A percentile compares a stretch with the other conserved stretches of the same genome.
Conservation (phyloP, 176 grass and related monocot species). For the Panicum miliaceum region DNA sequence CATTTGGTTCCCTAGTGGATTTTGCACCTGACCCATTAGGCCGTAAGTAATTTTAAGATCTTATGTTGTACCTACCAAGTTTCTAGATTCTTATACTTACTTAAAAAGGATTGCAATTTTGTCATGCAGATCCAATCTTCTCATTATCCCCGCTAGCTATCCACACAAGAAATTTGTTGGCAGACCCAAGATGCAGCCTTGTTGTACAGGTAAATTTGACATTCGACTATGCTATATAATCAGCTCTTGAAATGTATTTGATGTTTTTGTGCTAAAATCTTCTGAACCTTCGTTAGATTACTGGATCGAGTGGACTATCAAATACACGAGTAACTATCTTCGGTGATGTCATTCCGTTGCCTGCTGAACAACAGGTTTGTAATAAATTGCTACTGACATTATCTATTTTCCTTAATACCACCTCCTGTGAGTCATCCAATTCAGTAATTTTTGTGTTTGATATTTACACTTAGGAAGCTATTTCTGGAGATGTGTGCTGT, state of each 20-base stretch:
- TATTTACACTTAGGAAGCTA: not conserved
- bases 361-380: constrained; percentile 65
- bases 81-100: not conserved
- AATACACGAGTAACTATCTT: constrained; percentile 90
- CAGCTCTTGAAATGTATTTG: constrained; percentile 10
- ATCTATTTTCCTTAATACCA: not conserved
- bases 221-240: constrained; percentile 21
- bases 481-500: not conserved
- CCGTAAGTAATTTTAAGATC: constrained; percentile 54
- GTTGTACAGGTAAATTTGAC: constrained; percentile 71
- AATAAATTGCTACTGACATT: not conserved
- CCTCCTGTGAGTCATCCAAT: not conserved
- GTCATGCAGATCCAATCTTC: constrained; percentile 74
- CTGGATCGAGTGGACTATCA: constrained; percentile 83
- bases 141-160: constrained; percentile 82
- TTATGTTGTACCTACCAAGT: constrained; percentile 15
- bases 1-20: constrained; percentile 85
- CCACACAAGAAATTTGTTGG: constrained; percentile 85
- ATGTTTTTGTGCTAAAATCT: constrained; percentile 6
- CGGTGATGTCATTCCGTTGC: constrained; percentile 67
- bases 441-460: not conserved
- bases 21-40: constrained; percentile 73
- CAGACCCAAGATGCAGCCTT: constrained; percentile 78
- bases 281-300: constrained; percentile 47
- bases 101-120: constrained; percentile 4